These are phyloP conservation scores for Ophiocordyceps sinensis DNA, from an alignment of 2,329 filamentous ascomycete species.

Conservation along the genomic window DNA sequence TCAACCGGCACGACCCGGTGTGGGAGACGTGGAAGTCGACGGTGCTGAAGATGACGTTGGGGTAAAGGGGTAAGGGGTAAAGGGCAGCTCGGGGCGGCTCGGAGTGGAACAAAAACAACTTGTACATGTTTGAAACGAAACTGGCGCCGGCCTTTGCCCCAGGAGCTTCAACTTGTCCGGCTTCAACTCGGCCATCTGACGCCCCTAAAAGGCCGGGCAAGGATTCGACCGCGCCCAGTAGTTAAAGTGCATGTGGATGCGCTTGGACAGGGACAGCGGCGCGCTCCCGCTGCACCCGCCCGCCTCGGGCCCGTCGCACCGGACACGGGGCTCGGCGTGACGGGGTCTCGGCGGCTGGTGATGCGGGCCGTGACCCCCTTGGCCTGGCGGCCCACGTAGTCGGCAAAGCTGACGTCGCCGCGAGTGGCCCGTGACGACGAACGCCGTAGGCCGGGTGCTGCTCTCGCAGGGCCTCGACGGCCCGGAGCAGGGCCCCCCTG, in stretches of 20 bases:
- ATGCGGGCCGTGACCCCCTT: slow-evolving; percentile 41
- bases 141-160: too few species aligned
- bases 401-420: too few species aligned
- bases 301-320: background rate
- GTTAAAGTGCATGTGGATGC: background rate
- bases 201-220: background rate
- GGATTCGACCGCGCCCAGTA: background rate
- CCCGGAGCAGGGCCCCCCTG: too few species aligned
- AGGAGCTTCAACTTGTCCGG: too few species aligned
- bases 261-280: background rate
- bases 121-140: too few species aligned
- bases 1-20: background rate
- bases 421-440: too few species aligned
- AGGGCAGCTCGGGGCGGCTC: too few species aligned
- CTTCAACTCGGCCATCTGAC: background rate
- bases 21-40: background rate
- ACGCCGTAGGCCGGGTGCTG: too few species aligned
- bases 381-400: slow-evolving; percentile 36
- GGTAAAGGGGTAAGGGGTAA: background rate
- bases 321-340: slow-evolving; percentile 27
- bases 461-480: too few species aligned
- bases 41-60: background rate
- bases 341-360: slow-evolving; percentile 51
- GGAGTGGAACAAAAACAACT: too few species aligned
- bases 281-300: background rate